Percentiles rank a stretch among this genome's conserved stretches.
Conservation (phyloP, 225 moss, liverwort and hornwort genomes). For the Polytrichum commune region DNA sequence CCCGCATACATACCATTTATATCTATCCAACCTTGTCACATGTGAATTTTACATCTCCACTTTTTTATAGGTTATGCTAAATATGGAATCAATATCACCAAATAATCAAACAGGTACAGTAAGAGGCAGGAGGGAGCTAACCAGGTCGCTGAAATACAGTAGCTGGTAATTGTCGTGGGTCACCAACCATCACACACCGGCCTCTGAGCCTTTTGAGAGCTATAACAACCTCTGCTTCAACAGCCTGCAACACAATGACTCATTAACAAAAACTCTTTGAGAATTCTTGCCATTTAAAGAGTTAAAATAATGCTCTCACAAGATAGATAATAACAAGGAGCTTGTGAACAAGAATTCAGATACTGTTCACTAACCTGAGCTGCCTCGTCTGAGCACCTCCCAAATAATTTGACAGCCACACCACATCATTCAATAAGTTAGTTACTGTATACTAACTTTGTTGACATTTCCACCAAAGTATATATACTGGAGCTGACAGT, state of each 20-base stretch:
- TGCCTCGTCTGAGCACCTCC: conserved; percentile 70
- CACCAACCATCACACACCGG: conserved; percentile 92
- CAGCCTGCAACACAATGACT: conserved; percentile 43
- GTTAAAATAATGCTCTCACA: no score
- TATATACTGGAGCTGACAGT: background rate
- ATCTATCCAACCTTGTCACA: no score
- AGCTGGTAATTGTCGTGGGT: conserved; percentile 86
- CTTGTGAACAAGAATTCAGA: background rate
- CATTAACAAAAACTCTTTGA: background rate
- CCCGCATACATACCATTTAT: no score
- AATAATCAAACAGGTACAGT: no score
- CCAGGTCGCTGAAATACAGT: conserved; percentile 88
- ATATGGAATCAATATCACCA: no score
- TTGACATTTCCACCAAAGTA: background rate
- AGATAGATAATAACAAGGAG: no score
- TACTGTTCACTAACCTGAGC: conserved; percentile 59
- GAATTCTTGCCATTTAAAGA: no score
- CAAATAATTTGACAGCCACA: conserved; percentile 16
- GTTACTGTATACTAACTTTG: no score
- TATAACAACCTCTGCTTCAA: conserved; percentile 85
- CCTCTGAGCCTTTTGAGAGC: conserved; percentile 70
- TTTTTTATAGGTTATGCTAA: no score
- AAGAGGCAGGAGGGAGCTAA: conserved; percentile 13
- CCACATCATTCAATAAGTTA: no score
- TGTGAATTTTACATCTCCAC: no score